These are phyloP conservation scores for Cercospora brassicicola DNA, from an alignment of 2,329 filamentous ascomycete genomes.

Conservation along the genomic window DNA sequence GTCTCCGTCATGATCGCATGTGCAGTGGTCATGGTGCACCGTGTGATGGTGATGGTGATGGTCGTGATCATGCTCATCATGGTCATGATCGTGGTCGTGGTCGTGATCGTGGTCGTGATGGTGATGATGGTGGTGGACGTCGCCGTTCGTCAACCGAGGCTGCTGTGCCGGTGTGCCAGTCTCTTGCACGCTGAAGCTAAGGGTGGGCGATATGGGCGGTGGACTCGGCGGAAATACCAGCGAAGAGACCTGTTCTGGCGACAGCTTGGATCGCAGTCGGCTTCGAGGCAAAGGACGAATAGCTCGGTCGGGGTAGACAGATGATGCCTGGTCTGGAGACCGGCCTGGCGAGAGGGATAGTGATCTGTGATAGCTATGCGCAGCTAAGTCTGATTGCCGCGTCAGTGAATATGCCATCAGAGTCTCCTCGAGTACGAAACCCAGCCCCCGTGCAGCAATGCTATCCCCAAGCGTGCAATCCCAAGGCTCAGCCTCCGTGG, in stretches of 20 bases:
- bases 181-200: conserved; percentile 32
- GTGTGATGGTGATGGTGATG: conserved; percentile 22
- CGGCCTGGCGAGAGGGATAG: conserved; percentile 32
- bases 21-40: conserved; percentile 42
- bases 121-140: conserved; percentile 23
- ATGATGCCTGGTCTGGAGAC: conserved; percentile 68
- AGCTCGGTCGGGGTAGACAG: conserved; percentile 81
- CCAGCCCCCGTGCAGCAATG: not conserved
- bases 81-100: conserved; percentile 36
- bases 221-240: conserved; percentile 80
- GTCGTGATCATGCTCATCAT: conserved; percentile 48
- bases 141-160: conserved; percentile 31
- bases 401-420: conserved; percentile 17
- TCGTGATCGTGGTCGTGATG: conserved; percentile 48
- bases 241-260: conserved; percentile 76
- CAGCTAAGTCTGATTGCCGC: conserved; percentile 25
- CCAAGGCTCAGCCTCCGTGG: not conserved
- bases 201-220: conserved; percentile 59
- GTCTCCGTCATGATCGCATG: conserved; percentile 55
- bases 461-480: not conserved
- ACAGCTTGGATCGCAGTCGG: conserved; percentile 81
- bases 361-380: conserved; percentile 31
- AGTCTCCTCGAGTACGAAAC: not conserved
- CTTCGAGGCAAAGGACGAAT: conserved; percentile 91
- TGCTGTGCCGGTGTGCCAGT: conserved; percentile 25